A percentile compares a stretch with the other conserved stretches of the same genome.
Conservation (phyloP, 768 basidiomycete species). For the Tephrocybe sp. region DNA sequence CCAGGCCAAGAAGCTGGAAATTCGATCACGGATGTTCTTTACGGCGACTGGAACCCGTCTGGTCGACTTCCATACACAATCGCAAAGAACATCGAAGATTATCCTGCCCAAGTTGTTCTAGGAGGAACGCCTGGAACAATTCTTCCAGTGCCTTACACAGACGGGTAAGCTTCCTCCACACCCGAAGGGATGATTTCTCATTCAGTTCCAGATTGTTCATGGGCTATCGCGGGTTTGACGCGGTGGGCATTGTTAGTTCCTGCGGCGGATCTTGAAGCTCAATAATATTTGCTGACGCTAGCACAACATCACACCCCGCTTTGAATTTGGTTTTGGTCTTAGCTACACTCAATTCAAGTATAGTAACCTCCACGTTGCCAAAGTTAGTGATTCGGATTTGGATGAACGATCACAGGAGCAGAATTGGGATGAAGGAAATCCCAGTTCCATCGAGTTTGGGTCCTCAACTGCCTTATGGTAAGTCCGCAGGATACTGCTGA, state of each 20-base stretch:
- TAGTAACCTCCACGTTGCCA: constrained; percentile 40
- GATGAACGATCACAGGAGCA: constrained; percentile 34
- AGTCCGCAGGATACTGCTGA: too few relatives aligned
- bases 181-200: too few relatives aligned
- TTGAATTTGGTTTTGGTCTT: constrained; percentile 52
- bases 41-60: constrained; percentile 58
- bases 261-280: too few relatives aligned
- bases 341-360: constrained; percentile 61
- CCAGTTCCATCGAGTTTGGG: constrained; percentile 55
- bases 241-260: too few relatives aligned
- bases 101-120: constrained; percentile 49
- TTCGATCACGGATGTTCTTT: constrained; percentile 56
- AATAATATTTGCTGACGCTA: too few relatives aligned
- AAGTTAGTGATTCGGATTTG: constrained; percentile 38
- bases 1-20: constrained; percentile 71
- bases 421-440: constrained; percentile 60
- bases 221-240: constrained; percentile 61
- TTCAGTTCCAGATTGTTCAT: too few relatives aligned
- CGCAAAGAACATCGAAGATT: constrained; percentile 53
- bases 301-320: constrained; percentile 44
- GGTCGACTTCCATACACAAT: constrained; percentile 54
- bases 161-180: too few relatives aligned
- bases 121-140: constrained; percentile 34
- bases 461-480: constrained; percentile 64
- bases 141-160: constrained; percentile 54